phyloP scores from a whole-genome alignment of 306 rosid genomes.

The Inga oerstediana region DNA sequence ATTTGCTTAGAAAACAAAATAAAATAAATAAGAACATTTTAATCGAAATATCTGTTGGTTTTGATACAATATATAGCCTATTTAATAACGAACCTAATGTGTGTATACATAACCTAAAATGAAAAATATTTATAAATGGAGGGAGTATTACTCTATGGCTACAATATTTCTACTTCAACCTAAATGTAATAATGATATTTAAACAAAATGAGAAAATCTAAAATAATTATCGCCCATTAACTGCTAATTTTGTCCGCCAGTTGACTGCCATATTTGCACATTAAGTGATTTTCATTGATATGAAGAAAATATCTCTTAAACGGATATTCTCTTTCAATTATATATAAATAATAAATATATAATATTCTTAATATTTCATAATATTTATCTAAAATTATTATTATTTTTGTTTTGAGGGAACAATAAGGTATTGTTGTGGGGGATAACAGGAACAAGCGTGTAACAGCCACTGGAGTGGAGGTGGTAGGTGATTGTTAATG shows the following conservation, averaged over 20 bases:
- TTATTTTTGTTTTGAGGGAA: neutral
- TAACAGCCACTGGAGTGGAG: constrained; percentile 18
- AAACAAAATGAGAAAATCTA: neutral
- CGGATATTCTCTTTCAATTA: neutral
- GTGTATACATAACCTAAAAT: neutral
- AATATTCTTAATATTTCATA: neutral
- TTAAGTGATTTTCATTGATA: neutral
- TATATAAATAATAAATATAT: neutral
- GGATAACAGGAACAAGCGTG: neutral
- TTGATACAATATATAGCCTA: neutral
- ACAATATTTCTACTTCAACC: neutral
- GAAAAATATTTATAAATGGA: neutral
- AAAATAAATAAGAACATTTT: neutral
- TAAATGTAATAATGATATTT: neutral
- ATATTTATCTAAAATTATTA: neutral
- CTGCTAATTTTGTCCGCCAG: neutral
- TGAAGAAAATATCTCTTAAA: neutral
- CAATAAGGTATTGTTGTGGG: neutral
- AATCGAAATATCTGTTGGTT: neutral
- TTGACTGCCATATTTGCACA: neutral
- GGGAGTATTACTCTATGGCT: neutral
- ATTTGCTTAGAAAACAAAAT: neutral
- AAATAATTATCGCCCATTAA: neutral
- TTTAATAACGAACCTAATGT: neutral
- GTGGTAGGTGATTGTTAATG: constrained; percentile 48